These are phyloP conservation scores for Petunia hybrid DNA, from an alignment of 305 asterid species.

Conservation along the genomic window DNA sequence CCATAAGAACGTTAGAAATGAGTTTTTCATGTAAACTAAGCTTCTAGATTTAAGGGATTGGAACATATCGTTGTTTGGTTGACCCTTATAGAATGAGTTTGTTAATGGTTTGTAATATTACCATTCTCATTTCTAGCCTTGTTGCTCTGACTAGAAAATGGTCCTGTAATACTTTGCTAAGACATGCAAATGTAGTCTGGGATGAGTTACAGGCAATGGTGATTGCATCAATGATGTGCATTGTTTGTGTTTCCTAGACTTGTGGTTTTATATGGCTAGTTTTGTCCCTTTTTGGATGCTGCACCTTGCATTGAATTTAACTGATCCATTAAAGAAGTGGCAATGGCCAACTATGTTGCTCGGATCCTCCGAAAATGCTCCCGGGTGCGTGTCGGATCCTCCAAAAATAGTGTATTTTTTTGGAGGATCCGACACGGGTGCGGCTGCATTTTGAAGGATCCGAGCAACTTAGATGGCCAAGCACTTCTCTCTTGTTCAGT, in stretches of 20 bases:
- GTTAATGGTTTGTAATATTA: background rate
- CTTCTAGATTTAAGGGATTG: background rate
- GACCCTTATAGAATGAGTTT: background rate
- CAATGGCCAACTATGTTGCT: background rate
- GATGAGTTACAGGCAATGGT: background rate
- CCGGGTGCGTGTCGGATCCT: too few species aligned
- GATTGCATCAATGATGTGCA: background rate
- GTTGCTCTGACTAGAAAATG: background rate
- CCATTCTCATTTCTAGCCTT: background rate
- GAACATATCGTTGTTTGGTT: background rate
- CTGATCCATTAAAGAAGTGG: background rate
- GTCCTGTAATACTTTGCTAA: background rate
- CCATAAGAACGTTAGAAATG: background rate
- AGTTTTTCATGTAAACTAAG: background rate
- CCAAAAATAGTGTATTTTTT: too few species aligned
- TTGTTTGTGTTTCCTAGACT: background rate
- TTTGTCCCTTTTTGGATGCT: conserved; percentile 1
- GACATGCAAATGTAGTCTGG: background rate
- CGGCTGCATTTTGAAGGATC: too few species aligned
- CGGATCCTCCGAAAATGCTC: too few species aligned
- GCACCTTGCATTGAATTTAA: background rate
- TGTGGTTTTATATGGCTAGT: background rate
- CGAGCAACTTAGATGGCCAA: too few species aligned
- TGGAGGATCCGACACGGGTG: too few species aligned
- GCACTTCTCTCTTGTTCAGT: background rate